Base-by-base conservation (phyloP, 805 yeast species). In the Yamadazyma kitorensis region DNA sequence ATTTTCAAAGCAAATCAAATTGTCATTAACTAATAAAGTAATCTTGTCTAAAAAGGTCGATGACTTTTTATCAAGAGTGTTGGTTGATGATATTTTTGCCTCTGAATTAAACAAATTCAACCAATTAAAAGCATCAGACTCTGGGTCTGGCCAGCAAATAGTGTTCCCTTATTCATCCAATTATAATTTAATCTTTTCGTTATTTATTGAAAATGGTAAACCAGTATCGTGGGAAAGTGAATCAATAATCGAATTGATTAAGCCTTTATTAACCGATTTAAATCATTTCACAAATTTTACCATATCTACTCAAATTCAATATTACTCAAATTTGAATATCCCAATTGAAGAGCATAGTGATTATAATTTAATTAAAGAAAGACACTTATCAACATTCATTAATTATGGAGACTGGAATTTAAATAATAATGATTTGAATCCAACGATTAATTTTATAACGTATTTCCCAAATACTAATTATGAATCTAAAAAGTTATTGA, bases 321-420 rank as follows among this genome's bases (percentile, higher is more conserved):
- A 82, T 55, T 86, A 76, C 52, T 77, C 85, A 11, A 53, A 52
- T 20, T 58, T 75, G 20, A 45, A 59, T 10, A 49, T 64, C 21
- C 29, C 36, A 2, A 24, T 20, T 4, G 27, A 34, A 7, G 49
- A 44, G 22, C 51, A 59, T 27, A 39, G 48, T 16, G 43, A 45
- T 5, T 40, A 45, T 13, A 58, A 54, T 14, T 39, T 66, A 3
- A 61, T 82, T 12, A 64, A 67, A 16, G 59, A 68, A 34, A 53
- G 65, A 6, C 83, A 83, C 36, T 65, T 89, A 22, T 72, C 94
- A 2, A 82, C 89, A 10, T 77, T 86, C 44, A 74, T 89, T 40
- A 93, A 91, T 57, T 78, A 78, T 45, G 88, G 93, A 2, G 95
- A 85, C 45, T 84, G 95, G 95, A 82, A 82, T 36, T 61, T 77